A percentile compares a stretch with the other conserved stretches of the same genome.
These are phyloP conservation scores for Sungouiella thailandica DNA, from an alignment of 805 yeast species.

Conservation along the genomic window DNA sequence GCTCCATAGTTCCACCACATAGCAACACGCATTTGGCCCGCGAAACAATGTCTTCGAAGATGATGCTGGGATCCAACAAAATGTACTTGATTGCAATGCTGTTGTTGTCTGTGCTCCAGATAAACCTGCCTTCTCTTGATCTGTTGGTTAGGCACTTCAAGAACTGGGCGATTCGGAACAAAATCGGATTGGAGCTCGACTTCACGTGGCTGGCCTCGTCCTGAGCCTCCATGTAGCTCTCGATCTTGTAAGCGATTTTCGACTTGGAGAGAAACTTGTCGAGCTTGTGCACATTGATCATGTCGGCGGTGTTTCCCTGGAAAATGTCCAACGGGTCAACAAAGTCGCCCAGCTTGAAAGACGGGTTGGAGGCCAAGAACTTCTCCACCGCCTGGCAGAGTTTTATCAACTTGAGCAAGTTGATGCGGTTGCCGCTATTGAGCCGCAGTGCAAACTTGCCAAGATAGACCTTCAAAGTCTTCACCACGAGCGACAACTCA, in stretches of 20 bases:
- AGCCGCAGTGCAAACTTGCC: conserved; percentile 58
- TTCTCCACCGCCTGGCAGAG: conserved; percentile 47
- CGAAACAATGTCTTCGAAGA: conserved; percentile 61
- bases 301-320: conserved; percentile 57
- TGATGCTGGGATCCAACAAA: conserved; percentile 72
- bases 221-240: conserved; percentile 50
- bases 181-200: conserved; percentile 43
- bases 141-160: conserved; percentile 66
- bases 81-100: conserved; percentile 53
- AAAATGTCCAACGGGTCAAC: conserved; percentile 52
- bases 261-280: conserved; percentile 59
- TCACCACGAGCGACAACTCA: conserved; percentile 44
- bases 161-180: conserved; percentile 65
- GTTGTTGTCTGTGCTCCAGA: conserved; percentile 43
- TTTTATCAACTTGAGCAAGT: conserved; percentile 58
- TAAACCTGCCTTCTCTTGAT: conserved; percentile 71
- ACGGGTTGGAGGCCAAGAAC: conserved; percentile 37
- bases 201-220: conserved; percentile 6
- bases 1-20: conserved; percentile 97
- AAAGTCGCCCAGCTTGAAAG: conserved; percentile 47
- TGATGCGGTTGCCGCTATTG: conserved; percentile 66
- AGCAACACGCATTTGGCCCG: conserved; percentile 65
- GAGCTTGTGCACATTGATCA: conserved; percentile 63
- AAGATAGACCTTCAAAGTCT: conserved; percentile 51
- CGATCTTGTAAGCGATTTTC: conserved; percentile 81